These are phyloP conservation scores for Kalanchoe fedtschenkoi DNA, from an alignment of 164 flowering plant species.

Conservation along the genomic window DNA sequence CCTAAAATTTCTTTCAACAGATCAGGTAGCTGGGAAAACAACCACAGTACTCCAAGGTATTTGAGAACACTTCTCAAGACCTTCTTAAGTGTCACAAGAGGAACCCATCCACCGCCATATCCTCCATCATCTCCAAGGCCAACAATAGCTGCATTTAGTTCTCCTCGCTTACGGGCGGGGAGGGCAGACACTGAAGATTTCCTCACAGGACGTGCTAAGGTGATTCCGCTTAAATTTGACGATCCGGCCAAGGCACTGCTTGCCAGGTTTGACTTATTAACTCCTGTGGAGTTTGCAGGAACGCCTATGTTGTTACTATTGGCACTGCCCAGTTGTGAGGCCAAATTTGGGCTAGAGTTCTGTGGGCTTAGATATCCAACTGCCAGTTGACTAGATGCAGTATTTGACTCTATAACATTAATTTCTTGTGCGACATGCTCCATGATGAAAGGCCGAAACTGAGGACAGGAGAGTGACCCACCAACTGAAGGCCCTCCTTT, in stretches of 20 bases:
- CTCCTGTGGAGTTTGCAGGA: conserved; percentile 35
- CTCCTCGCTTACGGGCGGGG: conserved; percentile 89
- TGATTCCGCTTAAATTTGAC: conserved; percentile 37
- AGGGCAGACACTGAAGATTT: conserved; percentile 61
- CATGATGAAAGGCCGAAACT: conserved; percentile 98
- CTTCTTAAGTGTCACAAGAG: conserved; percentile 94
- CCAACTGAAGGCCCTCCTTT: conserved; percentile 79
- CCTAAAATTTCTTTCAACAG: conserved; percentile 86
- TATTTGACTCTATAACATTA: conserved; percentile 72
- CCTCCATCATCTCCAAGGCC: conserved; percentile 99
- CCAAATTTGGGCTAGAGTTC: conserved; percentile 37
- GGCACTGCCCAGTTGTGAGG: conserved; percentile 32
- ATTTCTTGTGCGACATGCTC: conserved; percentile 99
- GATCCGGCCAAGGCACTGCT: conserved; percentile 42
- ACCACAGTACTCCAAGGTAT: conserved; percentile 97
- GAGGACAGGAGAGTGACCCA: conserved; percentile 97
- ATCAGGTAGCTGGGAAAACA: conserved; percentile 94
- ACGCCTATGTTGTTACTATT: conserved; percentile 50
- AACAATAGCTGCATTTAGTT: conserved; percentile 93
- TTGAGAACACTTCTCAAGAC: conserved; percentile 91
- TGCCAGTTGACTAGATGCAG: conserved; percentile 46
- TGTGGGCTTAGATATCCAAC: conserved; percentile 43
- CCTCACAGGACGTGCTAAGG: conserved; percentile 58
- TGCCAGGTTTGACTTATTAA: conserved; percentile 46
- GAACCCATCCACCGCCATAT: conserved; percentile 99